These are phyloP conservation scores for Xerocomus potaroensis DNA, from an alignment of 768 basidiomycete species.

Conservation along the genomic window DNA sequence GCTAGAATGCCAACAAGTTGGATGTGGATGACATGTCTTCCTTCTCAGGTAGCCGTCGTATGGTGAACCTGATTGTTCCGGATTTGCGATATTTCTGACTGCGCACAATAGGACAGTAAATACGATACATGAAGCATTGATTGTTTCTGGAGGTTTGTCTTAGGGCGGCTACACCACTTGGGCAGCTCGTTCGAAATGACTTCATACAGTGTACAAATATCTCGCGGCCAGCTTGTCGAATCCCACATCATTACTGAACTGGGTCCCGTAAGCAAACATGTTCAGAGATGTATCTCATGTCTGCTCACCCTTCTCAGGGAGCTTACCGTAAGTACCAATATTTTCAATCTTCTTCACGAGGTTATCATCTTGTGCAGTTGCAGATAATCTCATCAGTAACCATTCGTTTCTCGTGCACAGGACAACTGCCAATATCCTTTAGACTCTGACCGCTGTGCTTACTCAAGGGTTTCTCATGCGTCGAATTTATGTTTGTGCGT, in stretches of 20 bases:
- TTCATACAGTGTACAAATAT: neutral
- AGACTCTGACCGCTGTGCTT: neutral
- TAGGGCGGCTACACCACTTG: neutral
- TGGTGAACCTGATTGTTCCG: neutral
- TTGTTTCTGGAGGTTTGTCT: neutral
- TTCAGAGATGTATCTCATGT: too few relatives aligned
- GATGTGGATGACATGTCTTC: too few relatives aligned
- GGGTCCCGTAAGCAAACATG: neutral
- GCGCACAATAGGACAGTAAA: neutral
- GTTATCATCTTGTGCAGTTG: neutral
- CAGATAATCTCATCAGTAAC: neutral
- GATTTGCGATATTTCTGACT: neutral
- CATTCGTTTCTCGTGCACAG: neutral
- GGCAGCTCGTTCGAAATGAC: neutral
- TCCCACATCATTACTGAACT: neutral
- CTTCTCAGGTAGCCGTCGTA: neutral
- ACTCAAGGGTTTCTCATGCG: constrained; percentile 1
- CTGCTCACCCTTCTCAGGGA: neutral
- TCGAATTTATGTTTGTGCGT: constrained; percentile 2
- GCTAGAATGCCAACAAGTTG: neutral
- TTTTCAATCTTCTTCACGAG: neutral
- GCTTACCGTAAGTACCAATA: too few relatives aligned
- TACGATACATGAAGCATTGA: neutral
- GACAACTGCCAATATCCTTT: neutral
- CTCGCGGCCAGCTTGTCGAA: neutral